Base-by-base conservation (phyloP, 148 eudicot species). In the Camellia japonica region DNA sequence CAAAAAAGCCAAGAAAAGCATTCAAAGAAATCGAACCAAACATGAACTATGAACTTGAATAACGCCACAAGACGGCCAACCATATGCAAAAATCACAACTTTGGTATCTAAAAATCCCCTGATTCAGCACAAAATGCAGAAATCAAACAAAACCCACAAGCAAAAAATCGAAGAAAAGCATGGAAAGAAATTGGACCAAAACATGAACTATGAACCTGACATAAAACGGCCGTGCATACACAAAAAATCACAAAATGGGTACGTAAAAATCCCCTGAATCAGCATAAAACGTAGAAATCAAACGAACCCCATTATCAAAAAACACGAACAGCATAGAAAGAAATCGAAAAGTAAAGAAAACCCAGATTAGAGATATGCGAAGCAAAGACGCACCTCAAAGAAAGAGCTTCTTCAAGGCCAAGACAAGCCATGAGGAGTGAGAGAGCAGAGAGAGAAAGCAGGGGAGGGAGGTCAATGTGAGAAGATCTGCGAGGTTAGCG, bases 401-500 rank as follows among this genome's bases (percentile, higher is more conserved):
- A 15, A 19, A 6, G 58, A 72, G 60, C 42, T 49, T 7, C 16
- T 72, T 72, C 42, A 49, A 44, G 62, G 44, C 46, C 76, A 10
- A 6, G 44, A 73, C 46, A 38, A 54, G 61, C 61, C 76, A 73
- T 73, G 76, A 55, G 11, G 76, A 3, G 9, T 20, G 76, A 73
- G 19, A 73, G 9, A 10, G 75, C 23, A 16, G 61, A 23, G 75
- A 51, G 76, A 30, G 62, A 55, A 12, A 23, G 41, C 15, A n/a
- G 68, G 43, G 14, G 38, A 30, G 38, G 38, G 38, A 30, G 38
- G 38, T 3, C 68, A 65, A 65, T 65, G 41, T 30, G 41, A 42
- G n/a, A 68, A 9, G 54, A 69, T 7, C 14, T 2, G 52, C 38
- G 55, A n/a, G n/a, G 6, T 16, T 49, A 49, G 74, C 55, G 55